Base-by-base conservation (phyloP, 495 filamentous ascomycete genomes). In the Penicillium waksmanii region DNA sequence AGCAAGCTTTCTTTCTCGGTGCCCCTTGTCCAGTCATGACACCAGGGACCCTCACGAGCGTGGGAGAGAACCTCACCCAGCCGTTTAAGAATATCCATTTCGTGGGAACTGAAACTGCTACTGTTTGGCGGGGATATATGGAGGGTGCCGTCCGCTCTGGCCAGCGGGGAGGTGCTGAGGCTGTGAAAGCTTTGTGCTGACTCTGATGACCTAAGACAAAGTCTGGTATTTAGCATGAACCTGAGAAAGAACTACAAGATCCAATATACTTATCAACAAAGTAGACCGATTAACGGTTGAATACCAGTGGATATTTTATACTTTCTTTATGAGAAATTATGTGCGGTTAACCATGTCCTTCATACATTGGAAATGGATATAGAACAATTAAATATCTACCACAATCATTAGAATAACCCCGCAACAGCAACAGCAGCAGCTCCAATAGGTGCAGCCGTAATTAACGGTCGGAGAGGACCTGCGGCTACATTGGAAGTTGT, bases 61-160 rank as follows among this genome's bases (percentile, higher is more conserved):
- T 71, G 8, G 54, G 63, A 3, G 61, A 51, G 9, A 47, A 25
- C 1, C 40, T 76, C 15, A 57, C 53, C 10, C 61, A 62, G 25
- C 63, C 62, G 11, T 67, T 67, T 60, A 63, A 68, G 1, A 66
- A 73, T 57, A n/a, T 81, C 15, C 81, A 82, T 58, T 83, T 83
- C 67, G 75, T 69, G 0, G 80, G 79, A 2, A 77, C 77, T 4
- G 81, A 82, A 66, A 78, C 69, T 25, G 65, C 76, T 3, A 57
- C 33, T 10, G 68, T 70, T 18, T 82, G 79, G 78, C 73, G 69
- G 56, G 80, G 80, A 17, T 80, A 78, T 57, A 82, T 84, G 78
- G 78, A 82, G 57, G 80, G 81, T 0, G 80, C 80, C 3, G 55
- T 81, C 8, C 42, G 70, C 12, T 67, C 60, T 35, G 79, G 78